A percentile compares a stretch with the other conserved stretches of the same genome.
phyloP scores from a whole-genome alignment of 2,329 filamentous ascomycete genomes.

The Trichoderma breve region DNA sequence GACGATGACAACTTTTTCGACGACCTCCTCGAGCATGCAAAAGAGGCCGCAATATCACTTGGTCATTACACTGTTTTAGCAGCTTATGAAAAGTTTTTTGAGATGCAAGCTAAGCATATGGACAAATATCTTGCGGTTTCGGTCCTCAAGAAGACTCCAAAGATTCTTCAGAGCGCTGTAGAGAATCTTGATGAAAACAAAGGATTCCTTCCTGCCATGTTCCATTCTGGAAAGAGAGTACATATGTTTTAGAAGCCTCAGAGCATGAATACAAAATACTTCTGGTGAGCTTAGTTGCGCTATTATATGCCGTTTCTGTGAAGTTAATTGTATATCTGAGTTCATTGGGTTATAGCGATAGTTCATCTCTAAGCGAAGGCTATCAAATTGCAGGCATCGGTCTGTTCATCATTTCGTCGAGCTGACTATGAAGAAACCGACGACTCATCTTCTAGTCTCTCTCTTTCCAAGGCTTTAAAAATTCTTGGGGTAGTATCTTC shows the following conservation, averaged over 20 bases:
- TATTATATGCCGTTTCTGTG: not conserved
- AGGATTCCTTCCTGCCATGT: conserved; percentile 9
- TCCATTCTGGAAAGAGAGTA: not conserved
- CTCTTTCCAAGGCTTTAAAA: not conserved
- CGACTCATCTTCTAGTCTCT: not conserved
- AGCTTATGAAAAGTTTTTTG: not conserved
- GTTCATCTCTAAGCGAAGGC: not conserved
- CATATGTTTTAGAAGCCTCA: not conserved
- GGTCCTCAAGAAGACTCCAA: conserved; percentile 12
- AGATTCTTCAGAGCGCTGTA: not conserved
- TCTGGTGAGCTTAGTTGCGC: not conserved
- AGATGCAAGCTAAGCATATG: not conserved
- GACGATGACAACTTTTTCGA: not conserved
- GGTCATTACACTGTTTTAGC: not conserved
- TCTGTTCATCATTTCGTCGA: not conserved
- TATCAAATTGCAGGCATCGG: not conserved
- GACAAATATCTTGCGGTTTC: not conserved
- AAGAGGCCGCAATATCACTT: not conserved
- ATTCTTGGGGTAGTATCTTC: conserved; percentile 7
- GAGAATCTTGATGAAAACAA: conserved; percentile 11
- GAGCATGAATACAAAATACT: not conserved
- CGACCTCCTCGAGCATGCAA: not conserved
- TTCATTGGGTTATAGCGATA: not conserved
- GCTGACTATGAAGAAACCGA: not conserved
- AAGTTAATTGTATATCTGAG: not conserved